These are phyloP conservation scores for Citrus unshiu DNA, from an alignment of 345 rosid genomes.

Conservation along the genomic window DNA sequence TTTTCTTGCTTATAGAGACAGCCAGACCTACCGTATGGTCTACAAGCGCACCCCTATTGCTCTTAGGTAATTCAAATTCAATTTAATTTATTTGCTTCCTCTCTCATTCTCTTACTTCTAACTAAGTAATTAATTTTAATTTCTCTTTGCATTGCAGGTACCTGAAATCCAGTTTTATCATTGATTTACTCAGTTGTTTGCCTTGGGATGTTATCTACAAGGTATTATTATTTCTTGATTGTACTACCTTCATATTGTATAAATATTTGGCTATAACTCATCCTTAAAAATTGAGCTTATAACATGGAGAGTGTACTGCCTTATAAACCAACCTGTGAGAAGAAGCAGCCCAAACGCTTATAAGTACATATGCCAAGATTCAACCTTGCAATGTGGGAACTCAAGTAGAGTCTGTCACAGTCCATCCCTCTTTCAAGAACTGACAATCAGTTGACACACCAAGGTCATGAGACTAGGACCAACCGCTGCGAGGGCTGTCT, in stretches of 20 bases:
- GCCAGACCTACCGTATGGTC: slow-evolving; percentile 53
- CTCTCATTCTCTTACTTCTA: background rate
- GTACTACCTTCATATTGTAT: background rate
- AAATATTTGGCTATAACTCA: background rate
- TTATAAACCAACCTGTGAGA: too few species aligned
- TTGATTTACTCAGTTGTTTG: slow-evolving; percentile 68
- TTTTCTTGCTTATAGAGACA: slow-evolving; percentile 63
- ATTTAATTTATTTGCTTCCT: slow-evolving; percentile 2
- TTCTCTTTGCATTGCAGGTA: slow-evolving; percentile 39
- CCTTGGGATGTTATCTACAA: slow-evolving; percentile 85
- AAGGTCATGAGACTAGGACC: too few species aligned
- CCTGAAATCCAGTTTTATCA: slow-evolving; percentile 62
- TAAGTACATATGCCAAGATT: too few species aligned
- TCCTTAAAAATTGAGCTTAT: too few species aligned
- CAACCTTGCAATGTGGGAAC: too few species aligned
- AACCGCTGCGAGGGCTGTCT: too few species aligned
- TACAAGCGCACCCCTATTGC: slow-evolving; percentile 53
- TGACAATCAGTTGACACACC: background rate
- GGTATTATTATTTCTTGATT: slow-evolving; percentile 31
- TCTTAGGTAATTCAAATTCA: slow-evolving; percentile 32
- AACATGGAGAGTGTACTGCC: too few species aligned
- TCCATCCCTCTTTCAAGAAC: too few species aligned
- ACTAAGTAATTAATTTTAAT: background rate
- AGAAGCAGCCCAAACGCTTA: too few species aligned
- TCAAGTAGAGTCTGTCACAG: too few species aligned